A percentile compares a stretch with the other conserved stretches of the same genome.
These are phyloP conservation scores for Catharanthus roseus DNA, from an alignment of 257 asterid genomes.

Conservation along the genomic window DNA sequence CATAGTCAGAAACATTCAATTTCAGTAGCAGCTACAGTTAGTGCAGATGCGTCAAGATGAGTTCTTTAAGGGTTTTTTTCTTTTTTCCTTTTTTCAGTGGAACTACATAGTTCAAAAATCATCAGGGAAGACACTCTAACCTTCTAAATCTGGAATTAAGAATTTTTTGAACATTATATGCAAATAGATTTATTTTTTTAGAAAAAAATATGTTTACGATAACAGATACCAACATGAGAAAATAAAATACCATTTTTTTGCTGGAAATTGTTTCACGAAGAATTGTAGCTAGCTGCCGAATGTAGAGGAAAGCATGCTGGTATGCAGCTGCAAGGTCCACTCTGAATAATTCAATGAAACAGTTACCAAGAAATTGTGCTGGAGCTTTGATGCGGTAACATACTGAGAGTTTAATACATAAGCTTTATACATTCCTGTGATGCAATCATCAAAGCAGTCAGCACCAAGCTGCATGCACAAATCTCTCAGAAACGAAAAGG, in stretches of 20 bases:
- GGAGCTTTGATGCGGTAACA: constrained; percentile 68
- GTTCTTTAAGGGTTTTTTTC: neutral
- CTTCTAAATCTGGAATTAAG: neutral
- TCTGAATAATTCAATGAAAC: constrained; percentile 67
- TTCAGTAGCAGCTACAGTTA: neutral
- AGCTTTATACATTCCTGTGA: constrained; percentile 91
- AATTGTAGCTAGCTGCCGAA: constrained; percentile 82
- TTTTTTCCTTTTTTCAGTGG: too few relatives aligned
- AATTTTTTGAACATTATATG: neutral
- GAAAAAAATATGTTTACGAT: too few relatives aligned
- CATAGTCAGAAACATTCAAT: neutral
- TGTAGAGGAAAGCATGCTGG: constrained; percentile 84
- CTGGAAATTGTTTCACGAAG: constrained; percentile 63
- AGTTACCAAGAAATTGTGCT: constrained; percentile 83
- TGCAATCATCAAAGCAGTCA: constrained; percentile 76
- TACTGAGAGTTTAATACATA: constrained; percentile 82
- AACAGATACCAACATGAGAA: neutral
- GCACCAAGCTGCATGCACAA: constrained; percentile 69
- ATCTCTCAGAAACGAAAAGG: constrained; percentile 81
- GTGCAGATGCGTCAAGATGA: neutral
- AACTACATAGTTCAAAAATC: neutral
- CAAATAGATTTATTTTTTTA: too few relatives aligned
- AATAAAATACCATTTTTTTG: constrained; percentile 46
- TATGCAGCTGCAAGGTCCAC: constrained; percentile 76
- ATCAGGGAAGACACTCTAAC: neutral